phyloP scores from a whole-genome alignment of 768 basidiomycete species.

The Tremella yokohamensis region DNA sequence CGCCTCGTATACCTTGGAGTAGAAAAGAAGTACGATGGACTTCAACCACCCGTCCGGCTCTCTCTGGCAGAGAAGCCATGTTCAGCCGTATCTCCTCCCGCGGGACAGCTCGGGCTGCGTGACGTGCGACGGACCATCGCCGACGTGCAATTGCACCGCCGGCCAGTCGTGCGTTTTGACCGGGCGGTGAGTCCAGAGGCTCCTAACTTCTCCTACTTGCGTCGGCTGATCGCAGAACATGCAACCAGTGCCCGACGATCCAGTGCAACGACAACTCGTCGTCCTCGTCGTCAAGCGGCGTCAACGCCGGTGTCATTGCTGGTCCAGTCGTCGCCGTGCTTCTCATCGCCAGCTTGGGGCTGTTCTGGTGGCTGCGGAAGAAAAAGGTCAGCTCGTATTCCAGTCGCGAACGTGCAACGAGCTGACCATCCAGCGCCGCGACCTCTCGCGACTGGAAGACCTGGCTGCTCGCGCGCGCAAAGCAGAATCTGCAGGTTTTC shows the following conservation, averaged over 20 bases:
- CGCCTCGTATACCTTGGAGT: too few species aligned
- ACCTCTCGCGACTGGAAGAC: constrained; percentile 40
- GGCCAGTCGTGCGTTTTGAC: constrained; percentile 42
- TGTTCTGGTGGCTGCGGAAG: constrained; percentile 46
- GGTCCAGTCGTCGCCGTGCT: constrained; percentile 48
- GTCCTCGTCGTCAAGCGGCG: constrained; percentile 15
- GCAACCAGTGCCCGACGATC: constrained; percentile 45
- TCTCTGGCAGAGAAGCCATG: background rate
- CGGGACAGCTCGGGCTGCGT: constrained; percentile 23
- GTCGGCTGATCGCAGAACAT: constrained; percentile 33
- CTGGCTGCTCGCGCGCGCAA: constrained; percentile 38
- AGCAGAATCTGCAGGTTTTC: constrained; percentile 47
- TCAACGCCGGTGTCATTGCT: constrained; percentile 48
- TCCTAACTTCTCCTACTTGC: background rate
- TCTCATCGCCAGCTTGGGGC: constrained; percentile 44
- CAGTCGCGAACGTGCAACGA: background rate
- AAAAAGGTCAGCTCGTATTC: constrained; percentile 38
- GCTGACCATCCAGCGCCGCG: constrained; percentile 35
- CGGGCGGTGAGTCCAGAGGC: constrained; percentile 30
- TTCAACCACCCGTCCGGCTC: background rate
- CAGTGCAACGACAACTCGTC: constrained; percentile 36
- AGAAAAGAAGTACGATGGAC: background rate
- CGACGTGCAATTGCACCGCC: constrained; percentile 40
- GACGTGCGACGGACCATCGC: constrained; percentile 30
- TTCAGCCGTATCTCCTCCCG: background rate